A percentile compares a stretch with the other conserved stretches of the same genome.
phyloP scores from a whole-genome alignment of 139 green algal species.

The Desmodesmus armatus region DNA sequence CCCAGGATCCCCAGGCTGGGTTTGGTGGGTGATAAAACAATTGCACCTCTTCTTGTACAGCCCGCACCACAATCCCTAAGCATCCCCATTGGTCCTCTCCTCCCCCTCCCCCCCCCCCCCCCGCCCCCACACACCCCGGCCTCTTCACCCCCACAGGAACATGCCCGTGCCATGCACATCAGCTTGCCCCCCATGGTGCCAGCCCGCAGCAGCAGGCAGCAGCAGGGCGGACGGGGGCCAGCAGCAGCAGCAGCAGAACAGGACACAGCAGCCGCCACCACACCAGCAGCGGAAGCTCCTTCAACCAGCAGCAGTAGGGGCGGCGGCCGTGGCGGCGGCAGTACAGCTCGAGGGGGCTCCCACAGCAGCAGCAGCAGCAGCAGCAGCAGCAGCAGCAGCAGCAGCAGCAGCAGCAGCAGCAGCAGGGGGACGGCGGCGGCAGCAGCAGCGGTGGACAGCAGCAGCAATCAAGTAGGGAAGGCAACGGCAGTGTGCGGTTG shows the following conservation, averaged over 20 bases:
- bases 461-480: neutral
- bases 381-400: neutral
- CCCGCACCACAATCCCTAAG: no score
- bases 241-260: constrained; percentile 2
- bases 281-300: no score
- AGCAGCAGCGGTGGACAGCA: neutral
- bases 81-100: no score
- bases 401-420: neutral
- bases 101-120: no score
- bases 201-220: neutral
- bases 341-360: neutral
- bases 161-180: neutral
- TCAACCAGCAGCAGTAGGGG: neutral
- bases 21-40: no score
- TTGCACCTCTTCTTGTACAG: no score
- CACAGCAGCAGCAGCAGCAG: constrained; percentile 22
- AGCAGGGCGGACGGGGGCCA: neutral
- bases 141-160: no score
- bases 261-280: neutral
- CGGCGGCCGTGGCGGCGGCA: no score
- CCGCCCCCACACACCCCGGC: no score
- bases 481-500: neutral
- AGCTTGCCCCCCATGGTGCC: neutral
- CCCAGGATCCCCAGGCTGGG: no score
- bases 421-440: neutral